These are phyloP conservation scores for Zelopaecilomyces penicillatus DNA, from an alignment of 2,329 filamentous ascomycete genomes.

Conservation along the genomic window DNA sequence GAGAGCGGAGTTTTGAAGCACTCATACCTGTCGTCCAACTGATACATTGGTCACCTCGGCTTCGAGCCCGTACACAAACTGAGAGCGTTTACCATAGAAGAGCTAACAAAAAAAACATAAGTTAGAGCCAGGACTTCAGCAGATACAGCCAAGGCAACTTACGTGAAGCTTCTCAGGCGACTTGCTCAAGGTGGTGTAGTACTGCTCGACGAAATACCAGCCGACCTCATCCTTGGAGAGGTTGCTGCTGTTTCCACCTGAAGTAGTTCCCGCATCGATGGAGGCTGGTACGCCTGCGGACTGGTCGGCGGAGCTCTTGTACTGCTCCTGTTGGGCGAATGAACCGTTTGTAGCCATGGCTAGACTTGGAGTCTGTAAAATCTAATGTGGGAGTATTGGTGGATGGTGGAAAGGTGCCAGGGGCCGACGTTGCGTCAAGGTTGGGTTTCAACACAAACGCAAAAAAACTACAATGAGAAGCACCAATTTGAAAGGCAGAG, in stretches of 20 bases:
- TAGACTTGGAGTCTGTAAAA: conserved; percentile 11
- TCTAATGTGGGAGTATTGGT: conserved; percentile 6
- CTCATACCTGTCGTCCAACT: conserved; percentile 69
- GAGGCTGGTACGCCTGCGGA: conserved; percentile 27
- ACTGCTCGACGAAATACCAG: conserved; percentile 99
- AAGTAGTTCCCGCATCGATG: conserved; percentile 24
- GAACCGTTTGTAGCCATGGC: conserved; percentile 52
- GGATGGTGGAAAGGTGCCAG: conserved; percentile 5
- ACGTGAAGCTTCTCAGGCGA: conserved; percentile 85
- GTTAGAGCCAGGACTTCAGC: background rate
- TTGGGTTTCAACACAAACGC: conserved; percentile 9
- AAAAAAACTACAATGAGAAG: conserved; percentile 1
- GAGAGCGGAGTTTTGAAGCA: background rate
- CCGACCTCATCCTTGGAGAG: conserved; percentile 86
- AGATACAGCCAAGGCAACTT: conserved; percentile 23
- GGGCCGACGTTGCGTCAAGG: conserved; percentile 9
- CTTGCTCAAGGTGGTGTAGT: conserved; percentile 96
- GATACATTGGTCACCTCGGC: conserved; percentile 81
- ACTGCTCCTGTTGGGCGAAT: conserved; percentile 37
- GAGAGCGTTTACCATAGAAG: conserved; percentile 93
- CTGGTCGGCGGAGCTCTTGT: conserved; percentile 30
- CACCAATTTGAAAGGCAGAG: conserved; percentile 3
- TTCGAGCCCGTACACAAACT: conserved; percentile 88
- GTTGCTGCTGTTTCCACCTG: conserved; percentile 33
- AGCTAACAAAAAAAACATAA: conserved; percentile 39